Evolutionary conservation across 2,329 filamentous ascomycete genomes (phyloP).

Genomic region (Trichoderma citrinoviride): DNA sequence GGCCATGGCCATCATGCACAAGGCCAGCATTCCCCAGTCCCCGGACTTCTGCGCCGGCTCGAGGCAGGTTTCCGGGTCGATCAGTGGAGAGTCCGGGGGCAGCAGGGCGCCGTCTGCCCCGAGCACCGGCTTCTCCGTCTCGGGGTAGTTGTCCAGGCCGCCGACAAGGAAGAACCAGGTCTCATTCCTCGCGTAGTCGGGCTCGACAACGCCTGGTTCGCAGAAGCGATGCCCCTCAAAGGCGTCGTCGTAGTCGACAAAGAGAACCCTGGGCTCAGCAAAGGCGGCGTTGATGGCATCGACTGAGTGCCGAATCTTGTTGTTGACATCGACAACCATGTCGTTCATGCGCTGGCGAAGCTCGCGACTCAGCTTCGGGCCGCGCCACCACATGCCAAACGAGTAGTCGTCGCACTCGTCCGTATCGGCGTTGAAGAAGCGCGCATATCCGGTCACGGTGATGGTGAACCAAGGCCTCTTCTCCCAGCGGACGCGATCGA

Average conservation of each 20-base stretch:
- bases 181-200: slow-evolving; percentile 42
- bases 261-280: slow-evolving; percentile 38
- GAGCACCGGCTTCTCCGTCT: neutral
- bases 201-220: slow-evolving; percentile 41
- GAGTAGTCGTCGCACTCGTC: slow-evolving; percentile 44
- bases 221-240: slow-evolving; percentile 49
- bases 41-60: slow-evolving; percentile 35
- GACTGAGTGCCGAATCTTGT: slow-evolving; percentile 39
- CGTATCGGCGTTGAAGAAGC: slow-evolving; percentile 48
- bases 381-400: slow-evolving; percentile 47
- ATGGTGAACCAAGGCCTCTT: slow-evolving; percentile 43
- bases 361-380: slow-evolving; percentile 40
- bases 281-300: slow-evolving; percentile 40
- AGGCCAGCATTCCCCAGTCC: slow-evolving; percentile 44
- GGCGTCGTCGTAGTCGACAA: slow-evolving; percentile 44
- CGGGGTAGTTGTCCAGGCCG: slow-evolving; percentile 39
- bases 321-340: slow-evolving; percentile 44
- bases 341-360: slow-evolving; percentile 43
- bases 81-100: slow-evolving; percentile 33
- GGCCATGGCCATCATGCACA: slow-evolving; percentile 46
- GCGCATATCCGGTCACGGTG: slow-evolving; percentile 48
- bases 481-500: slow-evolving; percentile 46
- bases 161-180: slow-evolving; percentile 51
- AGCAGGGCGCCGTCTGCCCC: slow-evolving; percentile 25
- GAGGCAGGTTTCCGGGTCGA: slow-evolving; percentile 40